phyloP scores from a whole-genome alignment of 495 filamentous ascomycete species.

The Xylaria flabelliformis region DNA sequence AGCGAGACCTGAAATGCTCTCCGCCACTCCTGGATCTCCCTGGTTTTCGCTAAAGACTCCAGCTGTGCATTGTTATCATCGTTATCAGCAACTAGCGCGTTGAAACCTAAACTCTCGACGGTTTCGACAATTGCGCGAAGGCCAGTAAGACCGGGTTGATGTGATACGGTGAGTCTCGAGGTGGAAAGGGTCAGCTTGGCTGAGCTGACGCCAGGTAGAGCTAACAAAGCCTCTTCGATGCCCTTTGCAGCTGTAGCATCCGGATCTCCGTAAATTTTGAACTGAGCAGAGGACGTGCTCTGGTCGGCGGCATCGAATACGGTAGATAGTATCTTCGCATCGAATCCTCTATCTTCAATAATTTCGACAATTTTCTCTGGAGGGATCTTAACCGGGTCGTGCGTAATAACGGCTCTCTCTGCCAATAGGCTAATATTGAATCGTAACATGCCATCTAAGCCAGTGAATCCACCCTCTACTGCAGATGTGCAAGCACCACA shows the following conservation, averaged over 20 bases:
- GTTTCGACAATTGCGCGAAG: constrained; percentile 82
- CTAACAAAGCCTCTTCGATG: constrained; percentile 71
- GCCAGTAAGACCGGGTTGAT: constrained; percentile 73
- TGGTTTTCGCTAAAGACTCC: constrained; percentile 93
- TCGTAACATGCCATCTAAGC: constrained; percentile 74
- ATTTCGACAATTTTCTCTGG: constrained; percentile 80
- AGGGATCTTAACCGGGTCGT: constrained; percentile 72
- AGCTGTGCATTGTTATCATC: constrained; percentile 98
- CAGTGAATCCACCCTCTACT: constrained; percentile 80
- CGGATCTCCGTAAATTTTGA: constrained; percentile 84
- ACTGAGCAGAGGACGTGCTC: constrained; percentile 61
- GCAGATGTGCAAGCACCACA: constrained; percentile 94
- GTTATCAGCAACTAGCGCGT: constrained; percentile 85
- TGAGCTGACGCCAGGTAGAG: constrained; percentile 71
- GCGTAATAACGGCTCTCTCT: constrained; percentile 86
- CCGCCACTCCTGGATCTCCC: constrained; percentile 93
- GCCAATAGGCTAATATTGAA: constrained; percentile 96
- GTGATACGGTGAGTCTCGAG: constrained; percentile 70
- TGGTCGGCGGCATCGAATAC: constrained; percentile 52
- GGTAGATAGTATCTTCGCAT: constrained; percentile 78
- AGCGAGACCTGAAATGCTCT: constrained; percentile 75
- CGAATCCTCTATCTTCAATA: constrained; percentile 93
- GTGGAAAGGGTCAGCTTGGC: constrained; percentile 74
- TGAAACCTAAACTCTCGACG: constrained; percentile 80
- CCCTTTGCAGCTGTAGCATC: constrained; percentile 71